Base-by-base conservation (phyloP, 257 asterid genomes). In the Henckelia pumila region DNA sequence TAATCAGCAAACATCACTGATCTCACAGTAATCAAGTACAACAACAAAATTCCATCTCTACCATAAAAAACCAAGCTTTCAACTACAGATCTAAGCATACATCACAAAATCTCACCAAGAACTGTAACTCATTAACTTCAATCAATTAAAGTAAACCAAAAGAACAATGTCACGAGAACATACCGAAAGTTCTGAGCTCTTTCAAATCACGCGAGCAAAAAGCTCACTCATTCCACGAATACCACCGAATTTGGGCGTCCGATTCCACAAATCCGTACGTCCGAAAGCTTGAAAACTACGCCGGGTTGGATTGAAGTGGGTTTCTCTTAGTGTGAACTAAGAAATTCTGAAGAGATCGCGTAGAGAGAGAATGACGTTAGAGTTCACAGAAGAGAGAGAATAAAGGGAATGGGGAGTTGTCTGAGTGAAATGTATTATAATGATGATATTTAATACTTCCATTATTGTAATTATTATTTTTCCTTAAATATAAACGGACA, bases 1-100 rank as follows among this genome's bases (percentile, higher is more conserved):
- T 65, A 59, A 66, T 56, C 68, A 53, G 24, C 49, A n/a, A 33
- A 56, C 35, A 33, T 13, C 40, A 71, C 64, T 78, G 73, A 78
- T 74, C 81, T 71, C 66, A 20, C 56, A 72, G 30, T 58, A 72
- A 67, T 65, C 55, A 77, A 56, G 67, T 37, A 63, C 68, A 68
- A 49, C 65, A 74, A 71, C 64, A 29, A 67, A 71, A 72, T 63
- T 47, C 66, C 67, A 72, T 71, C 80, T 70, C 73, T 14, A 69
- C 28, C 23, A 25, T 63, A n/a, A 21, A 72, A 75, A 84, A 70
- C 69, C 8, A 74, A 76, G 44, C 72, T 33, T 55, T 73, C 22
- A 71, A 61, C 71, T 59, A 77, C 86, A 88, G 93, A 86, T 84
- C 96, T 82, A 84, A 79, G 64, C 76, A 73, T 32, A 71, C 75